phyloP scores from a whole-genome alignment of 2,329 filamentous ascomycete species.

The Alternaria novae-zelandiae region DNA sequence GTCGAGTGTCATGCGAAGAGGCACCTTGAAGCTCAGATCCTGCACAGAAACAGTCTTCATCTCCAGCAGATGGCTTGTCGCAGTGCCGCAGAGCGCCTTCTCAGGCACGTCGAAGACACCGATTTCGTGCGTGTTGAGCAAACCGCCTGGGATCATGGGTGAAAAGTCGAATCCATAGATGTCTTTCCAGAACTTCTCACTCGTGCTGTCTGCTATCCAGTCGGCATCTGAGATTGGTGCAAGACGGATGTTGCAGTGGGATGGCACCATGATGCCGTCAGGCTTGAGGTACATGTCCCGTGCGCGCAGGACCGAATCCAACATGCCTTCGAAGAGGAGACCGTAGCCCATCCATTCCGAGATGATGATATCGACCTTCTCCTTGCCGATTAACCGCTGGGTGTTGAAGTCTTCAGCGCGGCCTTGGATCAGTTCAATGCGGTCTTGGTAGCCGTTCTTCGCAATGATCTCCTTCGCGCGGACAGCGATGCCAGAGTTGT shows the following conservation, averaged over 20 bases:
- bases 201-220: slow-evolving; percentile 76
- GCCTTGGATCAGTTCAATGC: slow-evolving; percentile 81
- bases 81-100: slow-evolving; percentile 54
- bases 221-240: slow-evolving; percentile 80
- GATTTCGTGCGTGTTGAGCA: slow-evolving; percentile 67
- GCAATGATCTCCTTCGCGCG: slow-evolving; percentile 86
- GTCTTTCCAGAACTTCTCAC: slow-evolving; percentile 77
- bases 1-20: slow-evolving; percentile 68
- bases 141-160: slow-evolving; percentile 82
- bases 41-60: slow-evolving; percentile 73
- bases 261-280: slow-evolving; percentile 84
- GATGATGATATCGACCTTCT: slow-evolving; percentile 88
- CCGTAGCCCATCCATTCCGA: slow-evolving; percentile 99
- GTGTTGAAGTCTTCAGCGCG: slow-evolving; percentile 83
- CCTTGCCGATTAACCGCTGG: slow-evolving; percentile 59
- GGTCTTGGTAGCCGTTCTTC: slow-evolving; percentile 75
- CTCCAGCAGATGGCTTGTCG: slow-evolving; percentile 76
- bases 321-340: slow-evolving; percentile 93
- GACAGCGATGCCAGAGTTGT: slow-evolving; percentile 88
- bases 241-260: slow-evolving; percentile 81
- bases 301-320: slow-evolving; percentile 88
- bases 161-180: slow-evolving; percentile 96
- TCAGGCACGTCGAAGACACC: slow-evolving; percentile 41
- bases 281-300: slow-evolving; percentile 84
- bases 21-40: slow-evolving; percentile 76